Evolutionary conservation across 2,329 filamentous ascomycete species (phyloP), one percentile per base, ranked within the genome.

Genomic region (Penicillium polonicum): DNA sequence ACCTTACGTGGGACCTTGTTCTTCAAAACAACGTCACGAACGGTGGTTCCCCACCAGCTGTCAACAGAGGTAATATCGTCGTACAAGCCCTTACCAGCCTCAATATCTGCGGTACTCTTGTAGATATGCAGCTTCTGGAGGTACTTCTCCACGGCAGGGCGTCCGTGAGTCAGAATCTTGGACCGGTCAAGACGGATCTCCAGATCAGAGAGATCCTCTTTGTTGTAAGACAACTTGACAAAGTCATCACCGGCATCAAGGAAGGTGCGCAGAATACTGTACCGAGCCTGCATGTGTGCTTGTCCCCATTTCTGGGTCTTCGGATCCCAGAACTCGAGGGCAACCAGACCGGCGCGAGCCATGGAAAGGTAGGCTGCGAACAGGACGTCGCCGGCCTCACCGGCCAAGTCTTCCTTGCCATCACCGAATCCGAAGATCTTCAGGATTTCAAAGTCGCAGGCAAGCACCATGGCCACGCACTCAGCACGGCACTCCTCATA

Each of bases 401-500:
- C 83, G 63, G 89, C 79, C 65, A 96, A 88, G 68, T 96, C 83
- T 51, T 82, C 76, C 19, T 78, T 83, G 21, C 92, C 92, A 66
- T 95, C 84, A 29, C 92, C 92, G 60, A 93, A 94, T 27, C 92
- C 92, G 67, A 97, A 97, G 70, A 97, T 93, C 72, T 92, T 84
- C 21, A 97, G 83, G 49, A 95, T 91, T 12, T 86, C 83, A 71
- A 96, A 96, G 69, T 97, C 92, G 75, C 92, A 96, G 70, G 88
- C 86, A 5, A 97, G 81, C 42, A 87, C 88, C 92, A 97, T 96
- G 51, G 92, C 93, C 12, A 97, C 92, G 68, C 92, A 89, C 74
- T 97, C 93, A 5, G 93, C 93, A 55, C 93, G 87, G 74, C 93
- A 97, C 76, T 97, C 93, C 76, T 97, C 93, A 70, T 96, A 97